phyloP scores from a whole-genome alignment of 1,139 yeast species.

The Hansenula sp. region DNA sequence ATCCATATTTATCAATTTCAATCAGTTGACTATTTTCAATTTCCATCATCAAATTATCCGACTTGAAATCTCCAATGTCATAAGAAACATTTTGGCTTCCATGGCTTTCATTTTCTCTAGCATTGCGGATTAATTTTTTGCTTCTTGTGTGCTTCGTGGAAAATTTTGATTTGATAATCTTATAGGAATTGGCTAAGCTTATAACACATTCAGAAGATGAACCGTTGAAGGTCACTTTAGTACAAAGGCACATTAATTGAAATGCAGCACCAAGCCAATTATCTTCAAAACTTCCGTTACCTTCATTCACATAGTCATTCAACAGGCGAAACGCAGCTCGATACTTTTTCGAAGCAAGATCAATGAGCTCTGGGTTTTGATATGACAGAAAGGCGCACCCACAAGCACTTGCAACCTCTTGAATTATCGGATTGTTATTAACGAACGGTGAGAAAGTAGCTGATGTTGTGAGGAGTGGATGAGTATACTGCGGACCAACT shows the following conservation, averaged over 20 bases:
- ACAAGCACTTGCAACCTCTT: conserved; percentile 34
- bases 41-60: conserved; percentile 18
- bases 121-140: too few relatives aligned
- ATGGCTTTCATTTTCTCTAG: too few relatives aligned
- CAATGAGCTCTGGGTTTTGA: conserved; percentile 16
- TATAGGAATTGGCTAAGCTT: conserved; percentile 27
- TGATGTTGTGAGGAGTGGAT: conserved; percentile 36
- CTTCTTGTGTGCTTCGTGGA: too few relatives aligned
- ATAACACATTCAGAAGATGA: conserved; percentile 27
- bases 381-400: conserved; percentile 34
- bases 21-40: conserved; percentile 13
- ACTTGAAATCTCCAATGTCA: conserved; percentile 1
- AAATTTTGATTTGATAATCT: conserved; percentile 22
- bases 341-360: conserved; percentile 9
- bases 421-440: conserved; percentile 25
- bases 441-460: conserved; percentile 32
- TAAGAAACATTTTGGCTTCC: too few relatives aligned
- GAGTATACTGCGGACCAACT: conserved; percentile 40
- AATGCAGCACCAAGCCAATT: conserved; percentile 34
- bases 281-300: conserved; percentile 1
- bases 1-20: background rate
- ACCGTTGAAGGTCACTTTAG: conserved; percentile 28
- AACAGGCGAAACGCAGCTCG: conserved; percentile 3
- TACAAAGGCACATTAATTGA: conserved; percentile 32
- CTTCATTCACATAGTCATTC: background rate